Evolutionary conservation across 1,284 basidiomycete genomes (phyloP).

Genomic region (Ceratobasidium sp.): DNA sequence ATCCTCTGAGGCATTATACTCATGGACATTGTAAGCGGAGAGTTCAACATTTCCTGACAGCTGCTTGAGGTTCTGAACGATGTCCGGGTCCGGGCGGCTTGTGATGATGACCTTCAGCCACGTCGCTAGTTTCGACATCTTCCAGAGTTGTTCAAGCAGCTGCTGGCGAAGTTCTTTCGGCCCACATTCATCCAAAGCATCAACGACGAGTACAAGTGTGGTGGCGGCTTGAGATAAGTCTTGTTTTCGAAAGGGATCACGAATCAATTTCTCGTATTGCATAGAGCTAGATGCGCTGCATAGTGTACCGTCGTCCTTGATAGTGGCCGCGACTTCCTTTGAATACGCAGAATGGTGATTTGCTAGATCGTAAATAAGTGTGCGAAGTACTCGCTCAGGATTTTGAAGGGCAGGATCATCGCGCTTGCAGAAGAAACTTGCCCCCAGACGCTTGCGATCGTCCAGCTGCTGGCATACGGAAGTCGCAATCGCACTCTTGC

Average conservation of each 20-base stretch:
- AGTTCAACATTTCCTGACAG: not conserved
- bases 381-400: constrained; percentile 1
- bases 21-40: not conserved
- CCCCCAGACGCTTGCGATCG: not conserved
- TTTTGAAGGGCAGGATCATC: not conserved
- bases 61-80: not conserved
- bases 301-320: not conserved
- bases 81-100: constrained; percentile 22
- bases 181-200: constrained; percentile 39
- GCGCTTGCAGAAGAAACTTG: constrained; percentile 11
- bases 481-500: constrained; percentile 6
- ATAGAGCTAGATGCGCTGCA: not conserved
- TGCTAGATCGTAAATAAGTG: not conserved
- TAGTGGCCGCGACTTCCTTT: not conserved
- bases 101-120: constrained; percentile 33
- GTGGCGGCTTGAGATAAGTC: not conserved
- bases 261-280: not conserved
- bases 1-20: not conserved
- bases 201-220: constrained; percentile 21
- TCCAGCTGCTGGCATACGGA: constrained; percentile 1
- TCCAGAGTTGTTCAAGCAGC: not conserved
- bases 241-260: not conserved
- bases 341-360: not conserved
- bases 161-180: not conserved
- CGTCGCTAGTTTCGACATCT: constrained; percentile 1